phyloP scores from a whole-genome alignment of 306 rosid genomes.

The Quercus engelmannii region DNA sequence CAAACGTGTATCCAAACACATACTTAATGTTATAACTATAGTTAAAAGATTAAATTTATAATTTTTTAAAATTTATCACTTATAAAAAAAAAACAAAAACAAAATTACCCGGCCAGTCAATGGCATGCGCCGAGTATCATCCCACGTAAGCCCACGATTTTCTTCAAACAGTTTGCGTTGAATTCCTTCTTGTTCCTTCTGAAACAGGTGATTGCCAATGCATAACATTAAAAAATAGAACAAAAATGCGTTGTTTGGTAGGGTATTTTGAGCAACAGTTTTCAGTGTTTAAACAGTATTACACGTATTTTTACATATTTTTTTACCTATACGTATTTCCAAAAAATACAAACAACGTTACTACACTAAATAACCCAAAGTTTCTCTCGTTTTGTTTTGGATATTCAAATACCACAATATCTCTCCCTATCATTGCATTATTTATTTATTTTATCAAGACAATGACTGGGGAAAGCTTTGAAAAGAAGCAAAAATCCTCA shows the following conservation, averaged over 20 bases:
- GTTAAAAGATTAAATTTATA: too few species aligned
- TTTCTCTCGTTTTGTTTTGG: too few species aligned
- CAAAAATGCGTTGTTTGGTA: rapidly evolving
- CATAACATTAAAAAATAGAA: background rate
- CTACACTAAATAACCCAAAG: too few species aligned
- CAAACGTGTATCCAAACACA: too few species aligned
- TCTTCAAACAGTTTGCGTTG: conserved; percentile 22
- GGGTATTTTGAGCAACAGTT: too few species aligned
- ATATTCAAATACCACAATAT: too few species aligned
- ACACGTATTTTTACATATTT: too few species aligned
- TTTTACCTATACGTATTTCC: rapidly evolving
- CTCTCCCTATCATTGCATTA: background rate
- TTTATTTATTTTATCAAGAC: background rate
- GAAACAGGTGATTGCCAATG: conserved; percentile 7
- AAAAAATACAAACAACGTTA: too few species aligned
- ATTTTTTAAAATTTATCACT: background rate
- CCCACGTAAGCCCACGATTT: conserved; percentile 73
- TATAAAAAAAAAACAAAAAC: background rate
- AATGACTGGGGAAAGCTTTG: background rate
- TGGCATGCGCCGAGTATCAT: conserved; percentile 70
- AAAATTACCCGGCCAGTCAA: conserved; percentile 52
- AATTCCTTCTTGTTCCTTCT: conserved; percentile 84
- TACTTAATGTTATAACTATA: too few species aligned
- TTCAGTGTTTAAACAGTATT: too few species aligned
- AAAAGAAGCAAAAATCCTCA: background rate